Conservation (phyloP, 495 filamentous ascomycete genomes). For the Chaetomium cochliodes region DNA sequence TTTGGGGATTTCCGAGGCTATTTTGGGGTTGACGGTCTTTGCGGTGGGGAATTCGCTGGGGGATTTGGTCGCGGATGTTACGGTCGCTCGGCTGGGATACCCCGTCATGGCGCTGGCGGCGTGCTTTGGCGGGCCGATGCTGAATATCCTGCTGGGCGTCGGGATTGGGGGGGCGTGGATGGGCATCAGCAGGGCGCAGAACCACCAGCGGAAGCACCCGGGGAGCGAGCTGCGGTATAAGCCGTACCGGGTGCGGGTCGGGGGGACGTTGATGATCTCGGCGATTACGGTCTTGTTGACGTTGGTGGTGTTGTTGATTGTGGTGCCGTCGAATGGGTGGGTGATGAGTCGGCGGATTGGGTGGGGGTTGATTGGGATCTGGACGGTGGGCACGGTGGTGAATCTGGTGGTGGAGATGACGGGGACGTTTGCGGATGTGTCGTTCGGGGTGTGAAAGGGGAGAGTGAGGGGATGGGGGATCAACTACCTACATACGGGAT, state of each 20-base stretch:
- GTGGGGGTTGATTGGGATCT: conserved; percentile 76
- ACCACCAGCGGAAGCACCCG: conserved; percentile 59
- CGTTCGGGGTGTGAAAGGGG: conserved; percentile 12
- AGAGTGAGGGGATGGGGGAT: neutral
- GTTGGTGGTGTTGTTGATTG: conserved; percentile 70
- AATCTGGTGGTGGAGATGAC: conserved; percentile 82
- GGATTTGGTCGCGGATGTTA: conserved; percentile 92
- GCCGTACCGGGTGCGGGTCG: conserved; percentile 78
- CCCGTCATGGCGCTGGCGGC: conserved; percentile 96
- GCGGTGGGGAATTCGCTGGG: conserved; percentile 95
- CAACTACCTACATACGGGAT: no score
- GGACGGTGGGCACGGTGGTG: conserved; percentile 75
- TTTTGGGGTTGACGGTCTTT: conserved; percentile 93
- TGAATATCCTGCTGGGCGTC: conserved; percentile 95
- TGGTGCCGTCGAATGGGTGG: conserved; percentile 86
- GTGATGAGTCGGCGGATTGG: conserved; percentile 83
- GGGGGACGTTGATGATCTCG: conserved; percentile 77
- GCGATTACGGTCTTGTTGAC: conserved; percentile 78
- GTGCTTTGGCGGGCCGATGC: conserved; percentile 95
- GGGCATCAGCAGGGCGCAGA: conserved; percentile 60
- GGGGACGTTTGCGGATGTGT: conserved; percentile 50
- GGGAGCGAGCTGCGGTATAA: conserved; percentile 49
- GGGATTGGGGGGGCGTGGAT: conserved; percentile 86
- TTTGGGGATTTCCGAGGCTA: conserved; percentile 88
- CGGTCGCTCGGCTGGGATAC: conserved; percentile 86